Base-by-base conservation (phyloP, 2,329 filamentous ascomycete species). In the Pseudopithomyces chartarum region DNA sequence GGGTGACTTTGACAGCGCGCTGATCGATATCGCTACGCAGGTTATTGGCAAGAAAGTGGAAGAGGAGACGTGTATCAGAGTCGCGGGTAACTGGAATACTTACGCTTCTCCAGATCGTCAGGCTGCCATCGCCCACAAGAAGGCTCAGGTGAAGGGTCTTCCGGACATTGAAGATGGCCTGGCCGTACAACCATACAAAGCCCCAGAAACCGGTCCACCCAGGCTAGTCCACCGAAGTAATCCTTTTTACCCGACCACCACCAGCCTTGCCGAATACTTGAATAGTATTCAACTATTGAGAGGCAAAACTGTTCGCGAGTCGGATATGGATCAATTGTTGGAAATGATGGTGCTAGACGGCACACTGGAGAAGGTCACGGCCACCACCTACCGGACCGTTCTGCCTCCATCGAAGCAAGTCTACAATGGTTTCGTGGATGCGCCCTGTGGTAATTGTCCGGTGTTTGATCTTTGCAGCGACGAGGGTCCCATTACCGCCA, bases 401-500 rank as follows among this genome's bases (percentile, higher is more conserved):
- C 68, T 72, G 56, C 67, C 61, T 62, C 69, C 1, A 67, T 61
- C 19, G 76, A 79, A 38, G 78, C 77, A 5, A 80, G 75, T 66
- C n/a, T 80, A 82, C 63, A 96, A 93, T 65, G 90, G 90, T 3
- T 86, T 94, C 63, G 96, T 91, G 1, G 92, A 97, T 74, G 88
- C 90, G 2, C 95, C 95, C 1, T 99, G 95, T 75, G 93, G 94
- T 1, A 84, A 87, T 54, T 99, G 95, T 75, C 95, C 95, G 0
- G 94, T 97, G 2, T 97, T 97, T 73, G 90, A 95, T 56, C 83
- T 98, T 1, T 99, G 95, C 73, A 90, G 91, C 63, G 91, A 96
- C 58, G 92, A 92, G 6, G 94, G 94, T 0, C 91, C 92, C 0
- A 92, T 99, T 20, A 96, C 89, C 68, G 91, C 94, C 0, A 89